Evolutionary conservation across 108 stramenopile genomes (phyloP).

Genomic region (Stephanodiscus minutulus): DNA sequence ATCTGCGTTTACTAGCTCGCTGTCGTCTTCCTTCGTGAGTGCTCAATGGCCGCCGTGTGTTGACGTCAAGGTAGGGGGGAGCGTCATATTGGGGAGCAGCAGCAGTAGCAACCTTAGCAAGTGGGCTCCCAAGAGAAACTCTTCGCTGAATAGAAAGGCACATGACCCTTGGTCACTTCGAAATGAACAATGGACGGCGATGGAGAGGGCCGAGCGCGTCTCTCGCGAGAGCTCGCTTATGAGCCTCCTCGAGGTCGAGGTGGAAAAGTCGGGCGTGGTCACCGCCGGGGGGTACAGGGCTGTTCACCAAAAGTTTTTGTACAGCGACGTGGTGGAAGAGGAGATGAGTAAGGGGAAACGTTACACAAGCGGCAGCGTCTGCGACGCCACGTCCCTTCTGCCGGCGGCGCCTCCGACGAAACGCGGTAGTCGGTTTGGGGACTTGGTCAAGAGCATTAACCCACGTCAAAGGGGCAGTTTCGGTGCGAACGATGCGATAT

Average conservation of each 20-base stretch:
- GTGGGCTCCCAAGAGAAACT: too few species aligned
- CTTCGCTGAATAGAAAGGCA: too few species aligned
- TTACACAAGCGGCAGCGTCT: too few species aligned
- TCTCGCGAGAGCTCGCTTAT: neutral
- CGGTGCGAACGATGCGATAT: neutral
- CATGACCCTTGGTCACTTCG: too few species aligned
- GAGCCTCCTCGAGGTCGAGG: neutral
- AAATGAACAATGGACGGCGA: too few species aligned
- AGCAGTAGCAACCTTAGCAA: too few species aligned
- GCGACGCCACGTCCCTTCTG: neutral
- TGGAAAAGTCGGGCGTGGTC: neutral
- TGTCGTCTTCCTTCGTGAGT: too few species aligned
- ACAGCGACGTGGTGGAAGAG: neutral
- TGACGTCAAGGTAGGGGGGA: too few species aligned
- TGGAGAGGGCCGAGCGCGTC: neutral
- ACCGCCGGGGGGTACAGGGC: neutral
- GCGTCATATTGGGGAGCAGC: too few species aligned
- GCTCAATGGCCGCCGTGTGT: too few species aligned
- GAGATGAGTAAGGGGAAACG: neutral
- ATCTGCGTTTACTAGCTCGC: too few species aligned
- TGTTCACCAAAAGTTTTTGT: neutral
- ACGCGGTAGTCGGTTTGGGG: neutral
- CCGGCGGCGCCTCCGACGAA: neutral
- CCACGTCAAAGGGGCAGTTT: too few species aligned
- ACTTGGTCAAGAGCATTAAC: neutral